These are phyloP conservation scores for Geosmithia flava DNA, from an alignment of 2,329 filamentous ascomycete genomes.

Conservation along the genomic window DNA sequence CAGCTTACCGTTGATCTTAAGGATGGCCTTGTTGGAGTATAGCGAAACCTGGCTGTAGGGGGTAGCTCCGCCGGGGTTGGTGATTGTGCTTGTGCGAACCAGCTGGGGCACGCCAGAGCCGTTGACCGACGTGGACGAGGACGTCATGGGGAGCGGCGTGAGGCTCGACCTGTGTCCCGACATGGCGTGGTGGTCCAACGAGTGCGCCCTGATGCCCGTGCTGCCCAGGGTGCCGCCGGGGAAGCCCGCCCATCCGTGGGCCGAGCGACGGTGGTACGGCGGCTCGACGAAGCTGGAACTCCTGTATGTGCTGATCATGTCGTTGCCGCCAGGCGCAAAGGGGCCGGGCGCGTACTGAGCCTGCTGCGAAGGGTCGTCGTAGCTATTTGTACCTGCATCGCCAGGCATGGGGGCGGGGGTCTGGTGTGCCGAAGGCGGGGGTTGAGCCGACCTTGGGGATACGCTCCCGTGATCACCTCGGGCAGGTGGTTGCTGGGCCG, in stretches of 20 bases:
- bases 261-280: constrained; percentile 26
- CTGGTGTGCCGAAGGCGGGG: constrained; percentile 7
- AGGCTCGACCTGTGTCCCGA: constrained; percentile 27
- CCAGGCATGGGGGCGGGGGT: constrained; percentile 17
- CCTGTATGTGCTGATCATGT: constrained; percentile 44
- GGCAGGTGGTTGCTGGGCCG: constrained; percentile 16
- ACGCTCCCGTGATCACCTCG: constrained; percentile 22
- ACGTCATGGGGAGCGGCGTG: constrained; percentile 34
- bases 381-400: constrained; percentile 25
- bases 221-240: constrained; percentile 21
- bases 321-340: constrained; percentile 29
- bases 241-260: constrained; percentile 29
- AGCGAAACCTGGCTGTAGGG: constrained; percentile 69
- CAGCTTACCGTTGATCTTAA: constrained; percentile 79
- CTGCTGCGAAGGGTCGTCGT: constrained; percentile 31
- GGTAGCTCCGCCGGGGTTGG: constrained; percentile 21
- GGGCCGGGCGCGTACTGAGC: constrained; percentile 21
- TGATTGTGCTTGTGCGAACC: constrained; percentile 43
- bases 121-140: constrained; percentile 8
- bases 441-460: constrained; percentile 23
- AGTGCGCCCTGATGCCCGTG: constrained; percentile 25
- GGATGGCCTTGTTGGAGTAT: constrained; percentile 70
- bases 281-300: constrained; percentile 37
- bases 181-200: constrained; percentile 29
- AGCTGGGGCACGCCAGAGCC: constrained; percentile 29